Base-by-base conservation (phyloP, 2,329 filamentous ascomycete species). In the Sporothrix humicola region DNA sequence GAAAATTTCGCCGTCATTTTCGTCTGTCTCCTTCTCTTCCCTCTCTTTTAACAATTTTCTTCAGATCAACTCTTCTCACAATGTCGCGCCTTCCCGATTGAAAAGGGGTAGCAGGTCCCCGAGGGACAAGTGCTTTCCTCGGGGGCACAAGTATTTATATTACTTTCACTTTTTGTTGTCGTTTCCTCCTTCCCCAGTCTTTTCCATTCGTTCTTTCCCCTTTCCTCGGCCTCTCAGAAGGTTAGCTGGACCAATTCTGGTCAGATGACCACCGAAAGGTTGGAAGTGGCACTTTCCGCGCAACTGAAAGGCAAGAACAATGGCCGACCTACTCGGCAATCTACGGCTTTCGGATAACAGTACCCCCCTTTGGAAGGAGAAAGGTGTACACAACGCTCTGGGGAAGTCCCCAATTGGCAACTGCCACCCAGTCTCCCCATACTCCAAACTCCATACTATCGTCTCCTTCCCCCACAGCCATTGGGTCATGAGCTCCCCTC, bases 321-420 rank as follows among this genome's bases (percentile, higher is more conserved):
- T 56, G 12, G 3, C 23, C 54, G 56, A n/a, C 31, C n/a, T 68
- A 23, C 65, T 74, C 73, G 73, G 73, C 73, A 73, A 73, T 71
- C 52, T 31, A 61, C 73, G 73, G 73, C 73, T 46, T 63, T 73
- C 73, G 73, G 73, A 56, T 61, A 74, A 72, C 61, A 50, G 71
- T 70, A 73, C 73, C 73, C 71, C 68, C 31, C 61, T 52, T 52
- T 52, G 48, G 48, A 52, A 52, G 48, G 48, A 37, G 31, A 37
- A 37, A 37, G 31, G 5, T 37, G 31, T 3, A 37, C 2, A 37
- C 2, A 37, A 37, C n/a, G 48, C 17, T 50, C 71, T 56, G 69
- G n/a, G 42, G n/a, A 50, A 31, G 20, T 66, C 8, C 26, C 58
- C 65, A 13, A 37, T 37, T 37, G 31, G 31, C 31, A 37, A 37